Percentiles rank a stretch among this genome's conserved stretches.
These are phyloP conservation scores for Talaromyces stipitatus DNA, from an alignment of 495 filamentous ascomycete species.

Conservation along the genomic window DNA sequence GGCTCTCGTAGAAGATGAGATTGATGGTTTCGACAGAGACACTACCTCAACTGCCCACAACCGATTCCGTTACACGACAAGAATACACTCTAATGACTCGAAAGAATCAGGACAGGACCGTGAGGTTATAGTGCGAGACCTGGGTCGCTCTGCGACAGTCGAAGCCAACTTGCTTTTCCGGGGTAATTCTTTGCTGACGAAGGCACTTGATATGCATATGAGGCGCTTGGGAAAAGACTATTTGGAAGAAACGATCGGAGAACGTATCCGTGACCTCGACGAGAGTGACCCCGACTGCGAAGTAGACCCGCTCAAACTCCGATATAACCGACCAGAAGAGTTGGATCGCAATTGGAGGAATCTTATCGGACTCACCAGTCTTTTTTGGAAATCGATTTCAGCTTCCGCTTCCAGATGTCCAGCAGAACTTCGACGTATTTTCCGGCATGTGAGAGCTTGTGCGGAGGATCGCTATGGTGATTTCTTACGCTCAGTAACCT, in stretches of 20 bases:
- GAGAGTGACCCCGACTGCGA: constrained; percentile 87
- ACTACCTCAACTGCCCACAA: constrained; percentile 45
- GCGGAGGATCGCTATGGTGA: constrained; percentile 98
- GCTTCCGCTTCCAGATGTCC: constrained; percentile 67
- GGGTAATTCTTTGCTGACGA: constrained; percentile 91
- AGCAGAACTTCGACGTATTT: constrained; percentile 74
- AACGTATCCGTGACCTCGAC: constrained; percentile 79
- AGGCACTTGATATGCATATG: constrained; percentile 93
- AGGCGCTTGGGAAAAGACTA: constrained; percentile 90
- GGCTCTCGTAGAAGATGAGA: constrained; percentile 90
- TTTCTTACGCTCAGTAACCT: constrained; percentile 83
- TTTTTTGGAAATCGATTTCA: constrained; percentile 78
- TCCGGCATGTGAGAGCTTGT: constrained; percentile 87
- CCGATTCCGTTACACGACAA: constrained; percentile 64
- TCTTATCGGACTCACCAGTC: constrained; percentile 67
- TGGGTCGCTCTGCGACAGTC: constrained; percentile 48
- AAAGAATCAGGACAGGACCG: constrained; percentile 53
- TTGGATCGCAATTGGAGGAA: constrained; percentile 77
- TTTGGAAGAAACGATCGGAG: constrained; percentile 77
- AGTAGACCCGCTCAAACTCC: constrained; percentile 67
- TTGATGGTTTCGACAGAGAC: constrained; percentile 85
- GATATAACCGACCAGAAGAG: constrained; percentile 63
- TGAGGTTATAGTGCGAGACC: constrained; percentile 52
- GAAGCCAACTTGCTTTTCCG: constrained; percentile 95
- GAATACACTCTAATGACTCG: constrained; percentile 75